Evolutionary conservation across 441 rosid species (phyloP).

Genomic region (Mallotus japonicus): DNA sequence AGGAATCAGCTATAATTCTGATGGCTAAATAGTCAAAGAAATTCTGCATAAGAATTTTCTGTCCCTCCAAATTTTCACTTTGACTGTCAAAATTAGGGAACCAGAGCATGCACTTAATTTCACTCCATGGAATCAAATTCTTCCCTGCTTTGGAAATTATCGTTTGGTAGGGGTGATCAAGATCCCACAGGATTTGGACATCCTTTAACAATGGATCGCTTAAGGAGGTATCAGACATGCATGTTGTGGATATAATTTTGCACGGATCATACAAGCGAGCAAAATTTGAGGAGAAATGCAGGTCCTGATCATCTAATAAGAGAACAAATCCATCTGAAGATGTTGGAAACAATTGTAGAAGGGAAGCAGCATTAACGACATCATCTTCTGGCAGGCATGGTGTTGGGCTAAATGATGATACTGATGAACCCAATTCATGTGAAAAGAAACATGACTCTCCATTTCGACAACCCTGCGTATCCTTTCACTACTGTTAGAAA

Average conservation of each 20-base stretch:
- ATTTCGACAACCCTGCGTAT: slow-evolving; percentile 81
- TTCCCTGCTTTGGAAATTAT: slow-evolving; percentile 47
- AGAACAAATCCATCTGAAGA: slow-evolving; percentile 57
- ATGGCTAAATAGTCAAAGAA: slow-evolving; percentile 76
- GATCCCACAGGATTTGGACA: slow-evolving; percentile 66
- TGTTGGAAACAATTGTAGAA: slow-evolving; percentile 50
- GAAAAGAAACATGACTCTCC: slow-evolving; percentile 69
- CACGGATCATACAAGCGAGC: slow-evolving; percentile 51
- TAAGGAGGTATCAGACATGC: slow-evolving; percentile 44
- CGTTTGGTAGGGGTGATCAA: slow-evolving; percentile 59
- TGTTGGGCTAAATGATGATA: slow-evolving; percentile 28
- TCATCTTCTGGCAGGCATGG: slow-evolving; percentile 62
- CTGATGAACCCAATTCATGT: slow-evolving; percentile 46
- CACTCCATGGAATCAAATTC: slow-evolving; percentile 65
- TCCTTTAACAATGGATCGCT: slow-evolving; percentile 40
- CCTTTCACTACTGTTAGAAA: slow-evolving; percentile 16
- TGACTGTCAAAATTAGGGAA: slow-evolving; percentile 52
- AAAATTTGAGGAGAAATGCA: slow-evolving; percentile 62
- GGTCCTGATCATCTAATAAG: slow-evolving; percentile 62
- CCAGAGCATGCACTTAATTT: slow-evolving; percentile 70
- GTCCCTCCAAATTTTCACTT: slow-evolving; percentile 47
- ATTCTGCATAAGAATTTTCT: slow-evolving; percentile 49
- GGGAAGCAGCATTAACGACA: slow-evolving; percentile 38
- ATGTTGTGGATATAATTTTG: slow-evolving; percentile 59
- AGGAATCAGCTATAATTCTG: slow-evolving; percentile 57